Percentiles rank a stretch among this genome's conserved stretches.
Conservation (phyloP, 768 basidiomycete genomes). For the Pilatotrama ljubarskyi region DNA sequence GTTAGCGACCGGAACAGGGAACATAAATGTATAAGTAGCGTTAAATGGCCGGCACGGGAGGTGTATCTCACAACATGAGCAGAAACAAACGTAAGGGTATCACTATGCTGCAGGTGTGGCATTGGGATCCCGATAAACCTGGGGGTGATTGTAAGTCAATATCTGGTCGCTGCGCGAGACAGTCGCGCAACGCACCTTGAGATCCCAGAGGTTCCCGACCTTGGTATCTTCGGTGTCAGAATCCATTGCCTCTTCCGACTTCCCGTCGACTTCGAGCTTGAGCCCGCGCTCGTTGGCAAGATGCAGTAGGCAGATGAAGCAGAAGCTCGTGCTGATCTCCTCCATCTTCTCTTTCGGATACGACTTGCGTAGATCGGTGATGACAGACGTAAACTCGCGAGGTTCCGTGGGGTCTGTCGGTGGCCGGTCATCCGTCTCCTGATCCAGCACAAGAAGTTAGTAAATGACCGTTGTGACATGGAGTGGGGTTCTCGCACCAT, state of each 20-base stretch:
- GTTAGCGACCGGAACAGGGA: not conserved
- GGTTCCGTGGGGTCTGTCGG: constrained; percentile 67
- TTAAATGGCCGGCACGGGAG: not conserved
- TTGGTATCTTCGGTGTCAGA: constrained; percentile 39
- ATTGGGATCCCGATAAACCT: constrained; percentile 30
- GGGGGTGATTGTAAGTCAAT: not conserved
- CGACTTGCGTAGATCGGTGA: constrained; percentile 73
- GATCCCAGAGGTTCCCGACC: constrained; percentile 74
- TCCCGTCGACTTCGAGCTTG: constrained; percentile 61
- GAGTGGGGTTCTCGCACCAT: constrained; percentile 23
- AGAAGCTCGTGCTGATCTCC: constrained; percentile 98
- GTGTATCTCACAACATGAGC: not conserved
- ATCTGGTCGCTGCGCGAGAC: too few species aligned
- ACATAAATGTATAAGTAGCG: not conserved
- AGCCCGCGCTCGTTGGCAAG: constrained; percentile 96
- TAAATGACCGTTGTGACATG: not conserved
- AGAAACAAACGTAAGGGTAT: constrained; percentile 2
- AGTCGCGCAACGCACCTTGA: constrained; percentile 49
- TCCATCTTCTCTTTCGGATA: constrained; percentile 95
- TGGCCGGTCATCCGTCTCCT: constrained; percentile 57
- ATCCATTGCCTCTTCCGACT: constrained; percentile 38
- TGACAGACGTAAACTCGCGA: constrained; percentile 77
- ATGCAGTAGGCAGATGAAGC: constrained; percentile 97
- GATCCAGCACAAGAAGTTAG: not conserved
- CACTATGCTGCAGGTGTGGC: constrained; percentile 24